These are phyloP conservation scores for Corchorus olitorius DNA, from an alignment of 345 rosid genomes.

Conservation along the genomic window DNA sequence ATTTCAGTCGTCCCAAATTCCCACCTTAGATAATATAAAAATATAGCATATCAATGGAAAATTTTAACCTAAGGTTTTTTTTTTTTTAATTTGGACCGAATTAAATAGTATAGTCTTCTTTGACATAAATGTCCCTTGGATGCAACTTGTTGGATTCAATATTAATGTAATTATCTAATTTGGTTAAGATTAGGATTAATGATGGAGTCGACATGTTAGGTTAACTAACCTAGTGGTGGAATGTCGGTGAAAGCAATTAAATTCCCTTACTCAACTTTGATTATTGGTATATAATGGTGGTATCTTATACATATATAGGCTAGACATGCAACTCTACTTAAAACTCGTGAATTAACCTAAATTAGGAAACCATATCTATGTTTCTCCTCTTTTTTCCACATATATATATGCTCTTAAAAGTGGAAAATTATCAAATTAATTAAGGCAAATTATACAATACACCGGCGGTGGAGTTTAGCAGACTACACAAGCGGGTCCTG, in stretches of 20 bases:
- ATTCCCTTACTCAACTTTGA: background rate
- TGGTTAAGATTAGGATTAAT: background rate
- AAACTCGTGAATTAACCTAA: no score
- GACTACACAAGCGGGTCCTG: no score
- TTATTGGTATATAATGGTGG: background rate
- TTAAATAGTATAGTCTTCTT: background rate
- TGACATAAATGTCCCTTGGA: constrained; percentile 11
- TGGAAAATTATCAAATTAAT: no score
- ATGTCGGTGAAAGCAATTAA: constrained; percentile 2
- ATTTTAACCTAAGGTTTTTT: background rate
- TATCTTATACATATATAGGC: background rate
- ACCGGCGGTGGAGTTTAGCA: no score
- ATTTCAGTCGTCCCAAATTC: constrained; percentile 14
- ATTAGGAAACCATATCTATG: no score
- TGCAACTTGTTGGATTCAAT: constrained; percentile 17
- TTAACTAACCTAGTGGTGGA: background rate
- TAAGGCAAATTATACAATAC: no score
- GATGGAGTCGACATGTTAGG: constrained; percentile 17
- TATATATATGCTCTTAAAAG: no score
- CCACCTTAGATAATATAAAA: background rate
- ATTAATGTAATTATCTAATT: background rate
- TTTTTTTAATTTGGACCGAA: background rate
- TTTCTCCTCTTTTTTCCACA: no score
- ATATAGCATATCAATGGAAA: background rate
- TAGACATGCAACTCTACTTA: no score